Evolutionary conservation across 2,329 filamentous ascomycete genomes (phyloP).

Genomic region (Didymella exigua): DNA sequence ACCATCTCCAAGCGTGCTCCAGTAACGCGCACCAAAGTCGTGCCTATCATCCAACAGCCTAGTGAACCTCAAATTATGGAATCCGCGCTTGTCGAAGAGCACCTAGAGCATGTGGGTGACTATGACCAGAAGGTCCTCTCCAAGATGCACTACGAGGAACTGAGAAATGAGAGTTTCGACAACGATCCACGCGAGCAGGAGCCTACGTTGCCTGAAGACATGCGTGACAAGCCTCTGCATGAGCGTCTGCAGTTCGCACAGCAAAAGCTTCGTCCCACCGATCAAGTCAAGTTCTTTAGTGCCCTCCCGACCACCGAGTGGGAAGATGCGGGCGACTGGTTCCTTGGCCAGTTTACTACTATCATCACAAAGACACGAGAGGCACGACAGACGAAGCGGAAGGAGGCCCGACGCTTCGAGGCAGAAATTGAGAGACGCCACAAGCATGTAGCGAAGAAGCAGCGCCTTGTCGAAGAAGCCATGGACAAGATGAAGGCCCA

Average conservation of each 20-base stretch:
- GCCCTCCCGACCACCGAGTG: slow-evolving; percentile 61
- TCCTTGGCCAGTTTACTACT: slow-evolving; percentile 60
- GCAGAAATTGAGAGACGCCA: slow-evolving; percentile 61
- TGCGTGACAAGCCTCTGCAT: slow-evolving; percentile 32
- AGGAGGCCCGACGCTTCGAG: slow-evolving; percentile 60
- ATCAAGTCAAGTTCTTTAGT: slow-evolving; percentile 58
- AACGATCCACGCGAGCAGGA: slow-evolving; percentile 32
- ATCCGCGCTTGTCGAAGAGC: neutral
- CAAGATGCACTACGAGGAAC: slow-evolving; percentile 55
- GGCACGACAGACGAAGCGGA: slow-evolving; percentile 60
- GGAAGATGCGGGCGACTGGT: slow-evolving; percentile 67
- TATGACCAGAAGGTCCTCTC: slow-evolving; percentile 55
- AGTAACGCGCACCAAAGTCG: slow-evolving; percentile 4
- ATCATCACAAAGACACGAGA: slow-evolving; percentile 59
- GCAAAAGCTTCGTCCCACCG: slow-evolving; percentile 30
- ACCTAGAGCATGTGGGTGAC: slow-evolving; percentile 42
- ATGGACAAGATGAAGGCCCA: slow-evolving; percentile 60
- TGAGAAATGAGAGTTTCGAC: slow-evolving; percentile 59
- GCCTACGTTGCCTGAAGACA: slow-evolving; percentile 29
- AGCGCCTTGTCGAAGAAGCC: slow-evolving; percentile 55
- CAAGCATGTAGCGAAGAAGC: slow-evolving; percentile 56
- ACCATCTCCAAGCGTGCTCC: slow-evolving; percentile 2
- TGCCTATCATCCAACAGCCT: slow-evolving; percentile 14
- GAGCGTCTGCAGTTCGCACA: slow-evolving; percentile 40
- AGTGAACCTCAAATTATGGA: slow-evolving; percentile 13